phyloP scores from a whole-genome alignment of 208 protist genomes.

The Trypanosomatidae sp. region DNA sequence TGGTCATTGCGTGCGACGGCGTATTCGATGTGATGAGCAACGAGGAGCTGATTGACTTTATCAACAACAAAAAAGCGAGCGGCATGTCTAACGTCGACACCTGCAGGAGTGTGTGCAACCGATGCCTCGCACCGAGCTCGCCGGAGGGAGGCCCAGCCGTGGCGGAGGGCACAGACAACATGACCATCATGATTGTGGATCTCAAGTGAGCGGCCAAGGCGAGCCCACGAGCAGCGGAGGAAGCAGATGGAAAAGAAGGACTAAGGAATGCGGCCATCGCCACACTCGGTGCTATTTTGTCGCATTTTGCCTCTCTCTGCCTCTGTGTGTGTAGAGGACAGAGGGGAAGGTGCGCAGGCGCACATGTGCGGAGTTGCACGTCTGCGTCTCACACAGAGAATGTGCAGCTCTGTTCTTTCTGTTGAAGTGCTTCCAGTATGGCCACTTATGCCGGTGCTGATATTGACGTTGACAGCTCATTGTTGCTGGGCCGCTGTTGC shows the following conservation, averaged over 20 bases:
- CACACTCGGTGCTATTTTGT: neutral
- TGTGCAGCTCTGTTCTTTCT: neutral
- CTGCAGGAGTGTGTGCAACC: constrained; percentile 67
- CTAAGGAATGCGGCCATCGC: neutral
- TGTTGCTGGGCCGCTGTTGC: neutral
- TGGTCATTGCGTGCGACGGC: constrained; percentile 88
- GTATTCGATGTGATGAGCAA: constrained; percentile 90
- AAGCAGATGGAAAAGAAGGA: neutral
- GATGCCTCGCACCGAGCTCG: constrained; percentile 59
- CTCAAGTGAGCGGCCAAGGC: constrained; percentile 32
- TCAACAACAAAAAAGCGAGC: constrained; percentile 37
- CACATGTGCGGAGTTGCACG: neutral
- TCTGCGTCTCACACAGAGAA: neutral
- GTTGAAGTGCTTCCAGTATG: neutral
- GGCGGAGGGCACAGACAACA: constrained; percentile 85
- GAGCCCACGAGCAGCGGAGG: neutral
- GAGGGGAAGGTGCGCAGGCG: neutral
- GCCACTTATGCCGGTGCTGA: neutral
- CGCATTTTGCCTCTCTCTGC: neutral
- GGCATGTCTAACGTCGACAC: constrained; percentile 54
- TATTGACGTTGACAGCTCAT: neutral
- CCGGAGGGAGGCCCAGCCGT: constrained; percentile 37
- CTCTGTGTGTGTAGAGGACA: neutral
- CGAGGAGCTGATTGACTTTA: constrained; percentile 84
- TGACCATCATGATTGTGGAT: constrained; percentile 89